These are phyloP conservation scores for Acanthamoeba healyi DNA, from an alignment of 208 protist genomes.

Conservation along the genomic window DNA sequence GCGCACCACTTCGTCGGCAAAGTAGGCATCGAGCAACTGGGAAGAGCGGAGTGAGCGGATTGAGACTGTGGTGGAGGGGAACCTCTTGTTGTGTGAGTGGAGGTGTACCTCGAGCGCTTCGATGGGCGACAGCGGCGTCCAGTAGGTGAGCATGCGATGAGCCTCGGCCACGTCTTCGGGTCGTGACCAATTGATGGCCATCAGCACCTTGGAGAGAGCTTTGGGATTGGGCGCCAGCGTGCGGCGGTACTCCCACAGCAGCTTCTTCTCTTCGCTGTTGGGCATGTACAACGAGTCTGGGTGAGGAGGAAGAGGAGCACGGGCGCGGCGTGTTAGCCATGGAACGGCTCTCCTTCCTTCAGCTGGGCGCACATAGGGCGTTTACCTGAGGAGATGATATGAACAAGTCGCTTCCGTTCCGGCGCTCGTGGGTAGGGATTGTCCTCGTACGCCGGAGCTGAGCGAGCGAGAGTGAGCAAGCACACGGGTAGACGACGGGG, in stretches of 20 bases:
- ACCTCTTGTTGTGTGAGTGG: too few relatives aligned
- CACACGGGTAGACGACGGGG: too few relatives aligned
- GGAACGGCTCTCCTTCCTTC: not conserved
- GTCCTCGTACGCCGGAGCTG: not conserved
- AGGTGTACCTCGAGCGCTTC: slow-evolving; percentile 84
- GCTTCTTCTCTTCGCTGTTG: not conserved
- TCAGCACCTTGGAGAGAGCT: slow-evolving; percentile 11
- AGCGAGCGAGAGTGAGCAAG: too few relatives aligned
- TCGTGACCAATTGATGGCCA: not conserved
- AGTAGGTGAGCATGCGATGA: slow-evolving; percentile 80
- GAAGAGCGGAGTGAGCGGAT: too few relatives aligned
- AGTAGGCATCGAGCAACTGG: slow-evolving; percentile 89
- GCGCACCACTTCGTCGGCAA: slow-evolving; percentile 87
- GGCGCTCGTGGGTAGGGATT: not conserved
- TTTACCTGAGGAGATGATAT: slow-evolving; percentile 16
- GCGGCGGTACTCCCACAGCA: slow-evolving; percentile 40
- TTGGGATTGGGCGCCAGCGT: not conserved
- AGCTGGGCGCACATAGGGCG: not conserved
- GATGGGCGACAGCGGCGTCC: slow-evolving; percentile 82
- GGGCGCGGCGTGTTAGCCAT: too few relatives aligned
- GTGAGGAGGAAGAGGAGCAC: too few relatives aligned
- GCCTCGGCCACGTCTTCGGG: slow-evolving; percentile 80
- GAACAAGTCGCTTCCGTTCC: not conserved
- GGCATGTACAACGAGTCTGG: slow-evolving; percentile 6
- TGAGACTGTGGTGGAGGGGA: too few relatives aligned